Conservation (phyloP, 2,329 filamentous ascomycete species). For the Phialophora tarda region DNA sequence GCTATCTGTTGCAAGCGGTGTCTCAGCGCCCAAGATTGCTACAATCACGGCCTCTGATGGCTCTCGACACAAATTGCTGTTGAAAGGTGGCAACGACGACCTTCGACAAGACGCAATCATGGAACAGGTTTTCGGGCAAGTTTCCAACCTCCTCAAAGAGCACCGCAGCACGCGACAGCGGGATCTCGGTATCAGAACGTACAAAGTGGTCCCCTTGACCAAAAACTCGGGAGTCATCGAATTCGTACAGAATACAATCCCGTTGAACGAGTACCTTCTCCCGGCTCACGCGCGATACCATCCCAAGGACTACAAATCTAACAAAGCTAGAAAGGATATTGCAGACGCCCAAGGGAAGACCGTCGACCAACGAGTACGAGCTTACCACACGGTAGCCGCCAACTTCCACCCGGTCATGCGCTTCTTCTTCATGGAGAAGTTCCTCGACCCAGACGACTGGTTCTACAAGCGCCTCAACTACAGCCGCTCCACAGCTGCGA, state of each 20-base stretch:
- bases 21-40: conserved; percentile 93
- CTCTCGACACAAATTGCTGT: conserved; percentile 79
- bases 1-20: conserved; percentile 84
- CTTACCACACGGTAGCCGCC: conserved; percentile 78
- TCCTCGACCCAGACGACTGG: conserved; percentile 94
- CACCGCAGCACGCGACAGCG: conserved; percentile 87
- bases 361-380: conserved; percentile 71
- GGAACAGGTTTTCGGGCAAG: conserved; percentile 98
- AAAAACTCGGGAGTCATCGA: conserved; percentile 89
- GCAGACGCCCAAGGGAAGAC: conserved; percentile 71
- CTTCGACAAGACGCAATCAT: conserved; percentile 97
- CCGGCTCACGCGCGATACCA: conserved; percentile 87
- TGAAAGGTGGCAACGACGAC: conserved; percentile 96
- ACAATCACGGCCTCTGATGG: conserved; percentile 81
- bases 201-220: conserved; percentile 92
- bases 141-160: conserved; percentile 84
- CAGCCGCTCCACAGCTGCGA: conserved; percentile 88
- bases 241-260: conserved; percentile 92
- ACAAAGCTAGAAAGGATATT: conserved; percentile 79
- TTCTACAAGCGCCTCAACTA: conserved; percentile 88
- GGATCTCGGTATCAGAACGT: conserved; percentile 88
- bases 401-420: conserved; percentile 91
- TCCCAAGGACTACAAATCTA: conserved; percentile 79
- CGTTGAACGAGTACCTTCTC: conserved; percentile 88
- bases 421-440: conserved; percentile 97